These are phyloP conservation scores for Beauveria brongniartii DNA, from an alignment of 2,329 filamentous ascomycete species.

Conservation along the genomic window DNA sequence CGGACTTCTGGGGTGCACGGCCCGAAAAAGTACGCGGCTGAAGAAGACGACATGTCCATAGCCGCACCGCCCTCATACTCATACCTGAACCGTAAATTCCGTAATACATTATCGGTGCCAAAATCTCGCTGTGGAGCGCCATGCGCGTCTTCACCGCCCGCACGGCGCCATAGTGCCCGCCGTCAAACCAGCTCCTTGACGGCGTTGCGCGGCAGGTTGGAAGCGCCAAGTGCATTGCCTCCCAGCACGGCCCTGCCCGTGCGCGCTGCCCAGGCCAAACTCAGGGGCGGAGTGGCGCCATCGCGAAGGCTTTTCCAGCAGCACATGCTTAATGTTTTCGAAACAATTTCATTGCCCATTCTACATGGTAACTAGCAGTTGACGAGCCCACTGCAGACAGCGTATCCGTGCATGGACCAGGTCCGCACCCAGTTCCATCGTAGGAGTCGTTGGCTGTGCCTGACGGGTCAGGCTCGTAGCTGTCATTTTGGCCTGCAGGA, in stretches of 20 bases:
- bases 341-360: slow-evolving; percentile 37
- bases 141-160: neutral
- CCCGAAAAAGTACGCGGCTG: neutral
- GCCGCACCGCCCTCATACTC: slow-evolving; percentile 6
- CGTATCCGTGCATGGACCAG: slow-evolving; percentile 19
- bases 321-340: slow-evolving; percentile 43
- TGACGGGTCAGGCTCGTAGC: neutral
- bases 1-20: neutral
- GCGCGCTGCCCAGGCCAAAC: slow-evolving; percentile 29
- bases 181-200: neutral
- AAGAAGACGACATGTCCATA: slow-evolving; percentile 11
- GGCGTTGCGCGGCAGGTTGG: slow-evolving; percentile 9
- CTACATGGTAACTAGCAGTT: slow-evolving; percentile 36
- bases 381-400: slow-evolving; percentile 36
- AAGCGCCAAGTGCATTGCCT: slow-evolving; percentile 13
- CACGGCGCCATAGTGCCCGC: slow-evolving; percentile 7
- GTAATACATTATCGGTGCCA: neutral
- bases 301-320: slow-evolving; percentile 46
- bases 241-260: slow-evolving; percentile 13
- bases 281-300: slow-evolving; percentile 34
- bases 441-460: slow-evolving; percentile 12
- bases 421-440: slow-evolving; percentile 13
- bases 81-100: neutral
- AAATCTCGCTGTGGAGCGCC: neutral
- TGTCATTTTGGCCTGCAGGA: neutral